Evolutionary conservation across 768 basidiomycete species (phyloP), one percentile per base, ranked within the genome.

Genomic region (Fistulinella prunicolor): DNA sequence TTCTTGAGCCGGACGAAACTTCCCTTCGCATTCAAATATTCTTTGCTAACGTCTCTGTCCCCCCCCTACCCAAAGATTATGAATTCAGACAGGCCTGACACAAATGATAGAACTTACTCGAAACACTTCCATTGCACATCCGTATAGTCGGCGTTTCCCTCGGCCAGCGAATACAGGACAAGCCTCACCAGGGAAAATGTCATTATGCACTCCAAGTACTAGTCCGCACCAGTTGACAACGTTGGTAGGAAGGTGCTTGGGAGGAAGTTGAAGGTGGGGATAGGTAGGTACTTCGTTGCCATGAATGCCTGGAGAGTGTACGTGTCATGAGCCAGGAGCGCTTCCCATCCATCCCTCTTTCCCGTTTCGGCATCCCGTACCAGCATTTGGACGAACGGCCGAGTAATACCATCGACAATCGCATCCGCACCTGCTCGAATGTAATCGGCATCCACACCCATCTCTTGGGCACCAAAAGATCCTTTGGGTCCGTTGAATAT

Each of bases 141-240:
- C 6, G 8, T 35, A 14, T 34, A 24, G 22, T 32, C 14, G n/a
- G n/a, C n/a, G n/a, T n/a, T n/a, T n/a, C n/a, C n/a, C n/a, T n/a
- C 6, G 21, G 19, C 21, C 40, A 29, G 29, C 51, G 8, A 26
- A 7, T n/a, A 20, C n/a, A n/a, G n/a, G 36, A 14, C 8, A 26
- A 13, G 12, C 4, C 6, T 6, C 30, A 47, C 0, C 3, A 13
- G 28, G 28, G 12, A 28, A 12, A 28, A 12, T 6, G 28, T 28
- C 16, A n/a, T n/a, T n/a, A n/a, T n/a, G n/a, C n/a, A n/a, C n/a
- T n/a, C n/a, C n/a, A n/a, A n/a, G n/a, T n/a, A n/a, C n/a, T n/a
- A n/a, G n/a, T n/a, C 7, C n/a, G 9, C 54, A 54, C 42, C 52
- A 73, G 48, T 69, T 63, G 29, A 73, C 49, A 3, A 68, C 57